Evolutionary conservation across 495 filamentous ascomycete species (phyloP).

Genomic region (Aspergillus mulundensis): DNA sequence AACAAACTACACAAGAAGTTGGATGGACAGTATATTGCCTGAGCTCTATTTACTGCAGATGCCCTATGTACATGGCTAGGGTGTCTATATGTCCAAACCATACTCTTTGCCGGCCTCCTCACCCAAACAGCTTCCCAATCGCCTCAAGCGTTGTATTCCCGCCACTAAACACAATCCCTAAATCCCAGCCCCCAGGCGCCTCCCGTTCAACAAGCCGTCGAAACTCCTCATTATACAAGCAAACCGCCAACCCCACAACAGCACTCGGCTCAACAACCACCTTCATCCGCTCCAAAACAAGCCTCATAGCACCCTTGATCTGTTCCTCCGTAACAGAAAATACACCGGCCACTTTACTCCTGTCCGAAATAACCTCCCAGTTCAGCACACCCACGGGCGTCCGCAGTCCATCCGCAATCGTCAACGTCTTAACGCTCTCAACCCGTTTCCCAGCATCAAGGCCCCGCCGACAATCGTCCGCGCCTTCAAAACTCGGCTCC

Average conservation of each 20-base stretch:
- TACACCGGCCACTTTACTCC: conserved; percentile 64
- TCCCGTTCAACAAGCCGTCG: conserved; percentile 63
- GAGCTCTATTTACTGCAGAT: too few species aligned
- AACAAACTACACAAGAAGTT: too few species aligned
- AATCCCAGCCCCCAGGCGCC: conserved; percentile 75
- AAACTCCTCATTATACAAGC: conserved; percentile 83
- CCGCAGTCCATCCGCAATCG: conserved; percentile 85
- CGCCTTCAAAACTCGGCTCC: conserved; percentile 80
- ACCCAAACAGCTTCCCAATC: conserved; percentile 45
- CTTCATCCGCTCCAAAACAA: conserved; percentile 90
- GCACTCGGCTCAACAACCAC: conserved; percentile 87
- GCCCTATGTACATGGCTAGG: background rate
- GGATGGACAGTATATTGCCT: too few species aligned
- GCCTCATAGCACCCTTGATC: conserved; percentile 69
- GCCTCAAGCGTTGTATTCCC: conserved; percentile 87
- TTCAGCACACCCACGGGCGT: conserved; percentile 76
- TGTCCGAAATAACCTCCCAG: conserved; percentile 77
- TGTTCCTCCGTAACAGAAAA: conserved; percentile 78
- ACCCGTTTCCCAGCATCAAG: conserved; percentile 60
- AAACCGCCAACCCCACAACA: conserved; percentile 78
- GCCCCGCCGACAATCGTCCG: conserved; percentile 73
- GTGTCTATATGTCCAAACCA: background rate
- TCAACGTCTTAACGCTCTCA: conserved; percentile 63
- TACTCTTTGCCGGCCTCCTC: background rate
- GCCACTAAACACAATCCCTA: conserved; percentile 82